Conservation (phyloP, 2,329 filamentous ascomycete species). For the Graphilbum sp. region DNA sequence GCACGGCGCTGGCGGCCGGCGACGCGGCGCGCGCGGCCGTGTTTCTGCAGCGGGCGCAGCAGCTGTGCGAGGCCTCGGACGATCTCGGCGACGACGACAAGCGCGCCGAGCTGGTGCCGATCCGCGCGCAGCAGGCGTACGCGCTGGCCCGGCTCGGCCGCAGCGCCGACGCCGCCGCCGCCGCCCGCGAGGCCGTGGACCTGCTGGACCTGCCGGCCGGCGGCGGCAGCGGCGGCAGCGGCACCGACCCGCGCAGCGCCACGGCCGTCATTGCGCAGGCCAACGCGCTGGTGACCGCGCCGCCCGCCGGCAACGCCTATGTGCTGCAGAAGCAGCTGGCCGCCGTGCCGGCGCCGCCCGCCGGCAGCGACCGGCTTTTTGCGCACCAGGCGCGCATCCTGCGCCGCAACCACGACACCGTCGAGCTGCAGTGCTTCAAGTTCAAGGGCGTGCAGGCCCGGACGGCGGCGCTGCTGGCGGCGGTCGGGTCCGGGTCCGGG, state of each 20-base stretch:
- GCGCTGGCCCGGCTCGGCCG: slow-evolving; percentile 52
- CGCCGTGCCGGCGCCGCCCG: slow-evolving; percentile 31
- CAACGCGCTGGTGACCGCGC: slow-evolving; percentile 29
- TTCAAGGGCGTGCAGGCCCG: slow-evolving; percentile 40
- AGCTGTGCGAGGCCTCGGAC: slow-evolving; percentile 56
- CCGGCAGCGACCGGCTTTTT: slow-evolving; percentile 48
- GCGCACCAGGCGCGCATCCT: slow-evolving; percentile 49
- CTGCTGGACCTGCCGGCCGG: slow-evolving; percentile 40
- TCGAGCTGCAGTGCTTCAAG: slow-evolving; percentile 53
- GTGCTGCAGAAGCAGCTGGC: slow-evolving; percentile 46
- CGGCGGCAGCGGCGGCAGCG: slow-evolving; percentile 42
- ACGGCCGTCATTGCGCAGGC: slow-evolving; percentile 50
- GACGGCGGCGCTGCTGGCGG: slow-evolving; percentile 25
- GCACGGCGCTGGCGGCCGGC: slow-evolving; percentile 52
- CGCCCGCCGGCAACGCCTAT: slow-evolving; percentile 40
- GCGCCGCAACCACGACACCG: slow-evolving; percentile 43
- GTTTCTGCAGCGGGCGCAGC: slow-evolving; percentile 51
- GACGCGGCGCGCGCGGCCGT: slow-evolving; percentile 48
- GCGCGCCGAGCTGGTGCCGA: slow-evolving; percentile 55
- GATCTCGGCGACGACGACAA: slow-evolving; percentile 62
- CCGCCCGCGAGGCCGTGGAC: slow-evolving; percentile 41
- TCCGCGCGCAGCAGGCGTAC: slow-evolving; percentile 61
- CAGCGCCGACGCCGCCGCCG: slow-evolving; percentile 47
- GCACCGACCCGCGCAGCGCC: slow-evolving; percentile 24
- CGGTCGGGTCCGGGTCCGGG: slow-evolving; percentile 6